These are phyloP conservation scores for Aspergillus novoparasiticus DNA, from an alignment of 2,329 filamentous ascomycete species.

Conservation along the genomic window DNA sequence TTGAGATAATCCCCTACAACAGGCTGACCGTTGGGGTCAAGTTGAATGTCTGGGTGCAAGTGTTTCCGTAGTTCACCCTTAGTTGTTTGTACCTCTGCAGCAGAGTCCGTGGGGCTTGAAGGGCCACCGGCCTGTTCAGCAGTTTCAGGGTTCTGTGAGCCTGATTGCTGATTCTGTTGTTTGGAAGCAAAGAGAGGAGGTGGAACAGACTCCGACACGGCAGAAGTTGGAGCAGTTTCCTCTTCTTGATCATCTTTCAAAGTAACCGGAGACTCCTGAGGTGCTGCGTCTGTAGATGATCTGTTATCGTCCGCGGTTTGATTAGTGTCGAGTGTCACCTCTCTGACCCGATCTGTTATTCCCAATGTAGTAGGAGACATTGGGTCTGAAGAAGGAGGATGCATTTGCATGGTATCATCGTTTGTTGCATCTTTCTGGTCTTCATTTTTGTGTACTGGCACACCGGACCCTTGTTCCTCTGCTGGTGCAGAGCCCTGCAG, in stretches of 20 bases:
- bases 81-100: slow-evolving; percentile 23
- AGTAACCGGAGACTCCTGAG: slow-evolving; percentile 12
- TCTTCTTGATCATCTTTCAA: slow-evolving; percentile 14
- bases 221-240: slow-evolving; percentile 40
- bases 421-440: neutral
- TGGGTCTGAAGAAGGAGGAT: slow-evolving; percentile 32
- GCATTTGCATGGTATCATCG: slow-evolving; percentile 23
- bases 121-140: slow-evolving; percentile 22
- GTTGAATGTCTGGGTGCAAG: slow-evolving; percentile 51
- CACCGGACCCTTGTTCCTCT: slow-evolving; percentile 2
- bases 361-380: slow-evolving; percentile 55
- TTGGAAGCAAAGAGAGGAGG: slow-evolving; percentile 65
- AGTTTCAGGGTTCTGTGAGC: slow-evolving; percentile 21
- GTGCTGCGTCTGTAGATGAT: slow-evolving; percentile 13
- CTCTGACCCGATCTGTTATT: slow-evolving; percentile 57
- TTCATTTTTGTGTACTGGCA: neutral
- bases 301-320: slow-evolving; percentile 49
- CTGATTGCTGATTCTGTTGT: slow-evolving; percentile 26
- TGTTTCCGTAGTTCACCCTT: slow-evolving; percentile 30
- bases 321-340: slow-evolving; percentile 63
- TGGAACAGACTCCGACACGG: slow-evolving; percentile 69
- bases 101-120: slow-evolving; percentile 15
- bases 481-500: slow-evolving; percentile 6
- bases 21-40: slow-evolving; percentile 65
- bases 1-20: slow-evolving; percentile 95